Evolutionary conservation across 2,329 filamentous ascomycete species (phyloP), one percentile per base, ranked within the genome.

Genomic region (Purpureocillium lavendulum): DNA sequence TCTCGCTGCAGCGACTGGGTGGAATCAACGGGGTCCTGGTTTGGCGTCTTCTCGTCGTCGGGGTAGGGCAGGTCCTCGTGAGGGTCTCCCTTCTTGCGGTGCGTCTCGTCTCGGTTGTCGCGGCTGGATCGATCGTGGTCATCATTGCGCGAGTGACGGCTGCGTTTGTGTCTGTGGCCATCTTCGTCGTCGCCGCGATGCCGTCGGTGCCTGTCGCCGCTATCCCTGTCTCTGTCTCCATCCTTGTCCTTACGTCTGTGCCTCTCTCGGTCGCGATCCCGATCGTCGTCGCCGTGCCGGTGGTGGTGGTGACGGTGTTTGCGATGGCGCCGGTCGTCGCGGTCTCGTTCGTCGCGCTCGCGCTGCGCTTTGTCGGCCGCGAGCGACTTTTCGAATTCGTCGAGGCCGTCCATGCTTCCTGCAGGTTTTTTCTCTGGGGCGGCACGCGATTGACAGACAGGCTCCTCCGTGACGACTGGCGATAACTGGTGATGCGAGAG

Each of bases 311-410:
- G 62, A 35, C 62, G 57, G 40, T 71, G 67, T 45, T 71, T 70
- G 45, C 54, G 54, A 41, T 57, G 54, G 26, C 57, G 61, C 43
- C 65, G 64, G 30, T 65, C 62, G 21, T 69, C 70, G 33, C 67
- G 62, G 30, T 66, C 59, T 33, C 64, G 61, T 43, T 71, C 71
- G 30, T 57, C 56, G 6, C 62, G 63, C 33, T 77, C 70, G 40
- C 73, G 68, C 35, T 67, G 62, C 0, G 66, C 65, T 54, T 79
- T 82, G 47, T 77, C 80, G 33, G 80, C 73, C 2, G 81, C 83
- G 11, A 94, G 70, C 18, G 80, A 69, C 56, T 82, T 85, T 59
- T 94, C 87, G 43, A 94, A 94, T 42, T 89, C 85, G 36, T 73
- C 73, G 9, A 77, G 62, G n/a, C 71, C 64, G 46, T 73, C 69